Evolutionary conservation across 2,329 filamentous ascomycete species (phyloP).

Genomic region (Monilinia laxa): DNA sequence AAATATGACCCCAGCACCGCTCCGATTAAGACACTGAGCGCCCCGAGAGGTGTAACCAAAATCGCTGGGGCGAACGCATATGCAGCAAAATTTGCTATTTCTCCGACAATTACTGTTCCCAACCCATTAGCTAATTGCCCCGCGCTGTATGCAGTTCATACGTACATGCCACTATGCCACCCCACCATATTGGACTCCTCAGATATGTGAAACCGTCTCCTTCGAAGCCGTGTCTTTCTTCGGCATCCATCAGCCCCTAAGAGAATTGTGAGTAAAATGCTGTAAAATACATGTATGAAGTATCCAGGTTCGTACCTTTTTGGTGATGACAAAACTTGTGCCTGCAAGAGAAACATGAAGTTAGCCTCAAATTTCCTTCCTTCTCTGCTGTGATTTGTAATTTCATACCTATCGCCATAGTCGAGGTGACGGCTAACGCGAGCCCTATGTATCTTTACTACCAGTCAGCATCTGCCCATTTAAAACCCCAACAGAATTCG

Average conservation of each 20-base stretch:
- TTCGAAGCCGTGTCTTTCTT: conserved; percentile 90
- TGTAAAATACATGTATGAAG: not conserved
- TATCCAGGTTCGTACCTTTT: conserved; percentile 66
- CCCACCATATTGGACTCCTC: conserved; percentile 96
- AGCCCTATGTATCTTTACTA: conserved; percentile 69
- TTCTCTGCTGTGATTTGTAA: not conserved
- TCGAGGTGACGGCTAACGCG: conserved; percentile 71
- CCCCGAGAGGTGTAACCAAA: conserved; percentile 90
- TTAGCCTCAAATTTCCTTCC: conserved; percentile 3
- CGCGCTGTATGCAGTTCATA: conserved; percentile 27
- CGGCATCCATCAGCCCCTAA: conserved; percentile 85
- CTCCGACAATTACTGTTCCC: conserved; percentile 77
- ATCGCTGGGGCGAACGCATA: conserved; percentile 99
- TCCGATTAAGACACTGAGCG: conserved; percentile 90
- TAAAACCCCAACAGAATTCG: not conserved
- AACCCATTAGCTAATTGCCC: conserved; percentile 34
- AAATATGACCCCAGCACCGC: conserved; percentile 95
- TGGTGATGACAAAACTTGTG: conserved; percentile 97
- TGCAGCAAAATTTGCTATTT: conserved; percentile 95
- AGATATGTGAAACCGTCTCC: conserved; percentile 95
- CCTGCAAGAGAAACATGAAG: conserved; percentile 51
- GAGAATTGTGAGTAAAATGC: conserved; percentile 15
- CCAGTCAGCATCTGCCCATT: conserved; percentile 30
- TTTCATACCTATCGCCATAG: conserved; percentile 70
- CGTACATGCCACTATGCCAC: conserved; percentile 84